A percentile compares a stretch with the other conserved stretches of the same genome.
Evolutionary conservation across 805 yeast genomes (phyloP).

Genomic region (Saturnispora saitoi): DNA sequence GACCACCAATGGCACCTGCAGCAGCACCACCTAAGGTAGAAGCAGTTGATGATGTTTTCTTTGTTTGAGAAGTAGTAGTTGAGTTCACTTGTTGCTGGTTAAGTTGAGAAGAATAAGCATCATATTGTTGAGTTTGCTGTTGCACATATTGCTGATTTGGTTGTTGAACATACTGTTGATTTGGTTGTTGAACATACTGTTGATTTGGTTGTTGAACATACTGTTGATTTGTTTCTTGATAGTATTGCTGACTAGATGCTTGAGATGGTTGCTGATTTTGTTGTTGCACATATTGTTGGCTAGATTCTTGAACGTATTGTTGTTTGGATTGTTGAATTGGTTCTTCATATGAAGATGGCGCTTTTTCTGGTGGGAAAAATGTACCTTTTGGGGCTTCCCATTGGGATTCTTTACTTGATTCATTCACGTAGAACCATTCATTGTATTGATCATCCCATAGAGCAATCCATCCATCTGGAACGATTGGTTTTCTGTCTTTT

Average conservation of each 20-base stretch:
- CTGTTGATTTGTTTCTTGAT: neutral
- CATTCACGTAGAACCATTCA: conserved; percentile 72
- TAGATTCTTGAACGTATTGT: neutral
- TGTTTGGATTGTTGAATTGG: neutral
- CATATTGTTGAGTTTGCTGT: too few relatives aligned
- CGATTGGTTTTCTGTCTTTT: conserved; percentile 20
- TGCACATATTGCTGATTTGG: neutral
- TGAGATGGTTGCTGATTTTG: too few relatives aligned
- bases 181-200: too few relatives aligned
- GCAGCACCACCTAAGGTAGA: neutral
- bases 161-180: neutral
- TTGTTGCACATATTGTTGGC: neutral
- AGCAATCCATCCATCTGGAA: conserved; percentile 53
- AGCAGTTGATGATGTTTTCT: neutral
- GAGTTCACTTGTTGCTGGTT: neutral
- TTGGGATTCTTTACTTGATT: conserved; percentile 65
- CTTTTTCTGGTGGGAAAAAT: conserved; percentile 25
- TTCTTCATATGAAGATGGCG: conserved; percentile 28
- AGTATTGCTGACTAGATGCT: neutral
- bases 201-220: too few relatives aligned
- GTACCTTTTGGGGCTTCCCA: conserved; percentile 82
- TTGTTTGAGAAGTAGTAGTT: too few relatives aligned
- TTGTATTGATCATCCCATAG: conserved; percentile 60
- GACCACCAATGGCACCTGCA: neutral
- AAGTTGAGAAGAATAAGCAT: too few relatives aligned